Percentiles rank a stretch among this genome's conserved stretches.
These are phyloP conservation scores for Malus hybrid DNA, from an alignment of 331 rosid species.

Conservation along the genomic window DNA sequence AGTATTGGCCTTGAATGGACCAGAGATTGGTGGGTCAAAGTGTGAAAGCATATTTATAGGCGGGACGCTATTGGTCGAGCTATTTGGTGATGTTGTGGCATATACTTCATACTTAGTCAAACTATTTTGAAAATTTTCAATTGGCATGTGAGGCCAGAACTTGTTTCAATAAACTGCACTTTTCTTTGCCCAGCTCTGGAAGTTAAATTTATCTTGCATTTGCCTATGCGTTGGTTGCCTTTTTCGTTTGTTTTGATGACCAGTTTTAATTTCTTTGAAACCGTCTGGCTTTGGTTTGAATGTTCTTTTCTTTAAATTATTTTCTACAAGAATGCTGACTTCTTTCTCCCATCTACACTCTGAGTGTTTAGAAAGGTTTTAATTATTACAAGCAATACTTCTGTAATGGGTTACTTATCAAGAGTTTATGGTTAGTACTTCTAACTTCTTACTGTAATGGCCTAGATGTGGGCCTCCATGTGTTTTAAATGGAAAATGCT, in stretches of 20 bases:
- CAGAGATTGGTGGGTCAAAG: neutral
- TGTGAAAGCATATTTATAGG: neutral
- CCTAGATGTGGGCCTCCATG: too few species aligned
- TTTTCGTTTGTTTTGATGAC: neutral
- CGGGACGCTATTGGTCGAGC: neutral
- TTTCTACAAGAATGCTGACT: neutral
- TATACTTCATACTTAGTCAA: neutral
- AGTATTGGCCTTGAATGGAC: neutral
- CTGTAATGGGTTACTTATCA: neutral
- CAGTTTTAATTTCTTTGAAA: neutral
- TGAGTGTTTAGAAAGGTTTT: neutral
- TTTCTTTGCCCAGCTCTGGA: neutral
- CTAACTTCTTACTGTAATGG: too few species aligned
- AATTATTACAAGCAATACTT: neutral
- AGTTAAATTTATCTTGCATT: neutral
- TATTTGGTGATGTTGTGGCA: constrained; percentile 3
- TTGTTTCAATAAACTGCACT: neutral
- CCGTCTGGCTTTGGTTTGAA: too few species aligned
- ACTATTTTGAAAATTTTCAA: neutral
- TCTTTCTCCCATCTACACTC: neutral
- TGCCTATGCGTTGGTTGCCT: neutral
- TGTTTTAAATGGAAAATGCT: too few species aligned
- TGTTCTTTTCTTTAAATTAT: neutral
- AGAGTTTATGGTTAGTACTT: neutral
- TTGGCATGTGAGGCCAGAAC: neutral